Base-by-base conservation (phyloP, 1,284 basidiomycete genomes). In the Lignosus rhinocerotis region DNA sequence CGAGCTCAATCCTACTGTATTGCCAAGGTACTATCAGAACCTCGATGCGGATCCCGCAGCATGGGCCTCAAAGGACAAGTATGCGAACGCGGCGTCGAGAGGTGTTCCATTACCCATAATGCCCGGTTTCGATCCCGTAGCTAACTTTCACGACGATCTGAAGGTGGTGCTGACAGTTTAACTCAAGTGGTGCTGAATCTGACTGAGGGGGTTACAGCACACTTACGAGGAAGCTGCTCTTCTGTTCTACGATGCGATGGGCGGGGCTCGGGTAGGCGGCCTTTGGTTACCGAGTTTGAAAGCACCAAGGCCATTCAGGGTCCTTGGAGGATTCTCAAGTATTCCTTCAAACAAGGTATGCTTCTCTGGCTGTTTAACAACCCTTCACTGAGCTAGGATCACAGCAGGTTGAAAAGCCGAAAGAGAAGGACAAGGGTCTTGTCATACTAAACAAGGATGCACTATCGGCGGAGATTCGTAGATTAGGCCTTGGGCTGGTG, bases 221-320 rank as follows among this genome's bases (percentile, higher is more conserved):
- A 74, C 86, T 5, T 97, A 93, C 73, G 79, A 83, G 7, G 90
- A 94, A 66, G 88, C 88, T 0, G 82, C 93, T 64, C 82, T 92
- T 53, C 80, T 97, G 51, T 99, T 98, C 79, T 86, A 88, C 68
- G 96, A 99, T 68, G 76, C 80, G 0, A 80, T 88, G 38, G 97
- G 97, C 14, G 95, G 96, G 0, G 76, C 82, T 51, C 77, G 80
- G 8, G 87, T 96, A 53, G 96, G 93, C 7, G 88, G 84, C 0
- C 84, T 98, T 1, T 98, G 94, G 92, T 93, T 97, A 67, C 90
- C 92, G 0, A 79, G 82, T 30, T 67, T 89, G 34, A 81, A 78
- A 56, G 70, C 76, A 46, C 68, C 79, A 0, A 72, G 84, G 47
- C 80, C 85, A 2, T 94, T 97, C 80, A 87, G 92, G 67, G 93